phyloP scores from a whole-genome alignment of 2,329 filamentous ascomycete species.

The Fusarium pilosicola region DNA sequence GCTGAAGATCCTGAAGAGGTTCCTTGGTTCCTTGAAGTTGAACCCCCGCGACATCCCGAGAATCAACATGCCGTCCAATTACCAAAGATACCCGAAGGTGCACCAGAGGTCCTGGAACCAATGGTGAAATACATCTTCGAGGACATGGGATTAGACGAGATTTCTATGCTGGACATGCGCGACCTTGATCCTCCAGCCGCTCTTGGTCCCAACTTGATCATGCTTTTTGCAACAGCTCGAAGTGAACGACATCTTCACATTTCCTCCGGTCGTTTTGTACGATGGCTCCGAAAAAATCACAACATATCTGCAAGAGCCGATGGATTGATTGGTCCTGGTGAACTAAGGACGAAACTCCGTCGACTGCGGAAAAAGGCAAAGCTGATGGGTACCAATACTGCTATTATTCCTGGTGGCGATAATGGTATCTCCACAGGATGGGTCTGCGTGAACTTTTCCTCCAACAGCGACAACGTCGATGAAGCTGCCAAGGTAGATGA shows the following conservation, averaged over 20 bases:
- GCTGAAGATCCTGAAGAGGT: constrained; percentile 51
- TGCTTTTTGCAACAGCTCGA: constrained; percentile 91
- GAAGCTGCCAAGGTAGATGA: constrained; percentile 58
- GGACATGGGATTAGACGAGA: constrained; percentile 85
- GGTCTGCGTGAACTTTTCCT: constrained; percentile 92
- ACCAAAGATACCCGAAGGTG: constrained; percentile 68
- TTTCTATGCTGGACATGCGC: constrained; percentile 84
- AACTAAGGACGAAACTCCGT: constrained; percentile 86
- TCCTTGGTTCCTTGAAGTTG: constrained; percentile 90
- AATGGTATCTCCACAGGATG: constrained; percentile 93
- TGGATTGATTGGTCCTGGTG: constrained; percentile 87
- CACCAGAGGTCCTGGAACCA: constrained; percentile 76
- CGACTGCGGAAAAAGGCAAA: constrained; percentile 84
- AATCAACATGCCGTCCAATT: constrained; percentile 59
- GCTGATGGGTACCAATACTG: constrained; percentile 77
- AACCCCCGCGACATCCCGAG: constrained; percentile 64
- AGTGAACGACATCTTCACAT: constrained; percentile 95
- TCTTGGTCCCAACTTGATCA: constrained; percentile 86
- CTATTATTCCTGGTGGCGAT: constrained; percentile 72
- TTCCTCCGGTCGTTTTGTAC: constrained; percentile 86
- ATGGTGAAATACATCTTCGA: constrained; percentile 83
- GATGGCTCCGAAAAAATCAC: constrained; percentile 81
- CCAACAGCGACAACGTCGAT: constrained; percentile 65
- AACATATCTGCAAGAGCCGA: constrained; percentile 82
- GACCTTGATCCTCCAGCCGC: constrained; percentile 86